Base-by-base conservation (phyloP, 1,139 yeast genomes). In the Diutina rugosa region DNA sequence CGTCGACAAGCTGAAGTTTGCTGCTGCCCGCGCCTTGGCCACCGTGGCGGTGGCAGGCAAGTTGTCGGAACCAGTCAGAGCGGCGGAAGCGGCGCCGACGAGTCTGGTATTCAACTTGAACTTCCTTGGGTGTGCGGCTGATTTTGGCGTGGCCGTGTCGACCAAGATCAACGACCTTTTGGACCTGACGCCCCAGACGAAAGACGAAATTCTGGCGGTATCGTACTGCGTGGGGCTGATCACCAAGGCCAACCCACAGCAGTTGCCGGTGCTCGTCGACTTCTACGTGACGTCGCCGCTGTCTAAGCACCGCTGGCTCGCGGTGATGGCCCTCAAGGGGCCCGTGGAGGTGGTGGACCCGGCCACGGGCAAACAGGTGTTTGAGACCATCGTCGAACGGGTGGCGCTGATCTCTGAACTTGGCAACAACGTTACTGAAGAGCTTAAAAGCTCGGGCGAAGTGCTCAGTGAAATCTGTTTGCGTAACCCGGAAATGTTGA, bases 401-500 rank as follows among this genome's bases (percentile, higher is more conserved):
- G 45, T 49, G 6, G 44, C n/a, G 3, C 44, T 32, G 44, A 49
- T 49, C 10, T 12, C 16, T 3, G 18, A 30, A 3, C 32, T 49
- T 7, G 28, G 10, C 26, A 32, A 14, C 26, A 8, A n/a, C 7
- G 53, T 32, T 4, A 49, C 53, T 6, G 44, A 49, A 18, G 53
- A 49, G 21, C 29, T 49, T 4, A 49, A 49, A 29, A 49, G 53
- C n/a, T 49, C 53, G 14, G 53, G 53, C 4, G 53, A 28, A n/a
- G 53, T 49, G 8, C 32, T 49, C 16, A 32, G 44, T 16, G 53
- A 49, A 6, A 49, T 49, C 32, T 49, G 44, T n/a, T 16, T 49
- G 28, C 28, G 28, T 7, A n/a, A 49, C 10, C 41, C 28, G 6
- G 8, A 18, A 3, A 38, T 14, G n/a, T 59, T 69, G 32, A 59